Conservation (phyloP, 2,329 filamentous ascomycete genomes). For the Ascochyta rabiei region DNA sequence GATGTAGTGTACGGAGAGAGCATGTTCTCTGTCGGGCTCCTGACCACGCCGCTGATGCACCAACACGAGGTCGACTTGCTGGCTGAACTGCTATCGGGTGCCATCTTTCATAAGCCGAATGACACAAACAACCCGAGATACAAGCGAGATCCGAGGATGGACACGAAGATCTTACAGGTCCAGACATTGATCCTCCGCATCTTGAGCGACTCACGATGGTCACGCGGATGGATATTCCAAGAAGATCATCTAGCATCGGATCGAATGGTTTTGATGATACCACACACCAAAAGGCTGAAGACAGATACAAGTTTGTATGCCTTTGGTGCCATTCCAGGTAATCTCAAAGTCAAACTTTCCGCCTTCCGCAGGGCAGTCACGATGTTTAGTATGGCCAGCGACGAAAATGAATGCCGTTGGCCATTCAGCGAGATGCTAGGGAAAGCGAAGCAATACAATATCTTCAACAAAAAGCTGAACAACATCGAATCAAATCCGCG, state of each 20-base stretch:
- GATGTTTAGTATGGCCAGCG: constrained; percentile 22
- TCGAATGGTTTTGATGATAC: constrained; percentile 25
- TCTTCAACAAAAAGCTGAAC: constrained; percentile 18
- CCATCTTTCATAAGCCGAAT: not conserved
- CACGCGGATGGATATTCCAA: constrained; percentile 32
- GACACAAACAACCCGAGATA: not conserved
- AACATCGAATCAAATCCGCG: not conserved
- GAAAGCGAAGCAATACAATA: constrained; percentile 30
- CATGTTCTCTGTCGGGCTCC: constrained; percentile 18
- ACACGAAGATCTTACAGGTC: not conserved
- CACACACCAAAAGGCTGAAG: not conserved
- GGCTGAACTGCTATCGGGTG: constrained; percentile 5
- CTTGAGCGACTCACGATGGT: constrained; percentile 26
- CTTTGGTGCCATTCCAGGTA: constrained; percentile 18
- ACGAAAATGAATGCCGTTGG: constrained; percentile 1
- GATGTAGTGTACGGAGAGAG: constrained; percentile 26
- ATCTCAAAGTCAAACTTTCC: constrained; percentile 19
- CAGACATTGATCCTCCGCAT: constrained; percentile 21
- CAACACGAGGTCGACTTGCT: constrained; percentile 19
- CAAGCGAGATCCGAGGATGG: not conserved
- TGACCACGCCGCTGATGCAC: constrained; percentile 14
- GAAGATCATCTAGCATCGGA: constrained; percentile 27
- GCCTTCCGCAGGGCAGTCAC: constrained; percentile 23
- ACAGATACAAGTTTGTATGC: not conserved
- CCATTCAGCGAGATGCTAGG: constrained; percentile 17